Base-by-base conservation (phyloP, 2,329 filamentous ascomycete genomes). In the Cladosporium velox region DNA sequence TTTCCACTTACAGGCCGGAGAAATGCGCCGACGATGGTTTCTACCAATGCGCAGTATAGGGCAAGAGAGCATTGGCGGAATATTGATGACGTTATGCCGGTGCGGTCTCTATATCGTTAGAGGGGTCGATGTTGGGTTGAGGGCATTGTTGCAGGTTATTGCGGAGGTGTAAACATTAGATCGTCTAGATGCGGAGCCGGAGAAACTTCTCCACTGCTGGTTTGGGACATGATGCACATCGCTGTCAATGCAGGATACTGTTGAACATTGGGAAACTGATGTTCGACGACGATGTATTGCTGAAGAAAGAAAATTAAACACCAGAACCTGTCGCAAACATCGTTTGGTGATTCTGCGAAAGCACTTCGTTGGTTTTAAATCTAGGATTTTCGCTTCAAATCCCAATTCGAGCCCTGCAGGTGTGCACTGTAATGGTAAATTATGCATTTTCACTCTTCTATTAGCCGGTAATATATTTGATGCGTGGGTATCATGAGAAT, bases 401-500 rank as follows among this genome's bases (percentile, higher is more conserved):
- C 41, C 41, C 4, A 47, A 3, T 47, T 47, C 10, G n/a, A 47
- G n/a, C 12, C 41, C n/a, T 10, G 41, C n/a, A 47, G 6, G 41
- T 47, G n/a, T 21, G n/a, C n/a, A 21, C 41, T 47, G 41, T 47
- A 8, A 71, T 10, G n/a, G 10, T 47, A 24, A 12, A 47, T 47
- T 11, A 47, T 47, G 11, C 2, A 1, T 47, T 47, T 47, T 24
- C 41, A 24, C 41, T 47, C 10, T 21, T 47, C 41, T 47, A 47
- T 47, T 47, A 47, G 41, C 21, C 41, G 41, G 41, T 47, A 47
- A 47, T 47, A 47, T 55, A 55, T n/a, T 32, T 55, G 52, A 55
- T 55, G 52, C 52, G 28, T 55, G 52, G 52, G 52, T 55, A 55
- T 55, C 52, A 55, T 55, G 52, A 24, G 32, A 55, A 47, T 47